Conservation (phyloP, 2,329 filamentous ascomycete genomes). For the Penicillium janthinellum region DNA sequence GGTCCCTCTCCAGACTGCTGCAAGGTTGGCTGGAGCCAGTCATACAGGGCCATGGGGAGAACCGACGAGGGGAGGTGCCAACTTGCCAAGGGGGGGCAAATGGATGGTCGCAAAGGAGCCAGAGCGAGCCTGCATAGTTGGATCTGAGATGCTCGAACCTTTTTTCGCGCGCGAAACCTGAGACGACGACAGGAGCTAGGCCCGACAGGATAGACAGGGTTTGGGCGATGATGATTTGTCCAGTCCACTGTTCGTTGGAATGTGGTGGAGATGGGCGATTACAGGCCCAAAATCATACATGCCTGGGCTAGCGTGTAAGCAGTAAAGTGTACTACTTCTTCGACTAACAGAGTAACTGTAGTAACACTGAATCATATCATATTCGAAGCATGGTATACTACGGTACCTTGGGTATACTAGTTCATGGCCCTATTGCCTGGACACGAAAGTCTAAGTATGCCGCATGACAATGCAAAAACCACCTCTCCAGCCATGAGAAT, state of each 20-base stretch:
- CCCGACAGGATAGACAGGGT: not conserved
- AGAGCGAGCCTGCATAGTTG: slow-evolving; percentile 27
- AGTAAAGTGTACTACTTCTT: not conserved
- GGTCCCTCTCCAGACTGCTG: slow-evolving; percentile 11
- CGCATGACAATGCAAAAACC: too few relatives aligned
- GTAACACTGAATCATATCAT: not conserved
- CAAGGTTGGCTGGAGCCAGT: slow-evolving; percentile 19
- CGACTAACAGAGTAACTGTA: not conserved
- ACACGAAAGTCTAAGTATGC: not conserved
- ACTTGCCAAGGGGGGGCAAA: not conserved
- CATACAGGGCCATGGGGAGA: slow-evolving; percentile 11
- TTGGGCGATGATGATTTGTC: slow-evolving; percentile 15
- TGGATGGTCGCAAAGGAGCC: slow-evolving; percentile 17
- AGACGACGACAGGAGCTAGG: slow-evolving; percentile 7
- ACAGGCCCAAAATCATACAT: slow-evolving; percentile 2
- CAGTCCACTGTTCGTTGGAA: slow-evolving; percentile 5
- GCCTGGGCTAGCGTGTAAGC: slow-evolving; percentile 3
- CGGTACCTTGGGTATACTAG: not conserved
- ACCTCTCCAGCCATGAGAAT: not conserved
- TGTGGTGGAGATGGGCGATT: slow-evolving; percentile 10
- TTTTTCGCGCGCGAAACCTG: slow-evolving; percentile 14
- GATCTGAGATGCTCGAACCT: slow-evolving; percentile 28
- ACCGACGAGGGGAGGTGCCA: too few relatives aligned
- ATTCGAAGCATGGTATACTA: not conserved
- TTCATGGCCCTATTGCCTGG: not conserved